Evolutionary conservation across 805 yeast genomes (phyloP), one percentile per base, ranked within the genome.

Genomic region (Scheffersomyces ergatensis): DNA sequence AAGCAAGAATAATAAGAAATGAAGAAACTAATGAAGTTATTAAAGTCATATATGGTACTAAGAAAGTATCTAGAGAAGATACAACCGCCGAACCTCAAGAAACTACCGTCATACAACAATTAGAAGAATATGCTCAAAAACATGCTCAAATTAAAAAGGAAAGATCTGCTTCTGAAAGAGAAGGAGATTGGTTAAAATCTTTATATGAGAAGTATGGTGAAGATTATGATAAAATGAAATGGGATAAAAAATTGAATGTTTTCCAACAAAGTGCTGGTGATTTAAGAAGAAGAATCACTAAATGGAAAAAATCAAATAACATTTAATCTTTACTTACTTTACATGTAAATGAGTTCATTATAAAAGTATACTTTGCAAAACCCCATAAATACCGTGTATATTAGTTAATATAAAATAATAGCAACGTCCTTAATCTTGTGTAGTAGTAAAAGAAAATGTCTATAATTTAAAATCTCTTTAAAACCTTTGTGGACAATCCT

Each of bases 221-320:
- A 49, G 84, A 93, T 60, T 89, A 82, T 58, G 83, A 76, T 35
- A 86, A 82, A 53, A 93, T 93, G 99, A 84, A 80, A 60, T 85
- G 95, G 86, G 99, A 93, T 62, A 78, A 77, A 63, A 85, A 85
- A 61, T 72, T 90, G 47, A 92, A 92, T 61, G 77, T 83, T 2
- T 78, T 75, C 63, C 97, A 90, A 66, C 89, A 86, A 60, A 76
- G 86, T 46, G 82, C 82, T n/a, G 95, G 95, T 20, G 95, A 89
- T 53, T 67, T 92, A 51, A 83, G 76, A 63, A 79, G 78, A 61
- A 78, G 93, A 58, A 70, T 92, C 34, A 55, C 49, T 16, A 83
- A 79, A 60, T 88, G 95, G 92, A 82, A 80, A 59, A 73, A 75
- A 57, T 50, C 57, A 35, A 63, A 74, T 46, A 54, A 53, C 36